Conservation (phyloP, 768 basidiomycete genomes). For the Lentinula raphanica region DNA sequence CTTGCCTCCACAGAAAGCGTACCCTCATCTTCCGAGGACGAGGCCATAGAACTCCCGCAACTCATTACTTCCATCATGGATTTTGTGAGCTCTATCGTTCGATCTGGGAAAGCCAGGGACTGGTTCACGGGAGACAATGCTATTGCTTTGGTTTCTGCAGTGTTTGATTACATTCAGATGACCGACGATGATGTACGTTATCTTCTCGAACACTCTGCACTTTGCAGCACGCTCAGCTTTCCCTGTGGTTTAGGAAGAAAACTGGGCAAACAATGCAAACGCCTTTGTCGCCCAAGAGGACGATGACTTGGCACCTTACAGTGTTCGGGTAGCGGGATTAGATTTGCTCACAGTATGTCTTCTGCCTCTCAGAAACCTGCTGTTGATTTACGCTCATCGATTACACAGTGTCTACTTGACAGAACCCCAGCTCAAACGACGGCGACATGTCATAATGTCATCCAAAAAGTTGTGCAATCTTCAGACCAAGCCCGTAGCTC, state of each 20-base stretch:
- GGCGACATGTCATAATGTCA: slow-evolving; percentile 45
- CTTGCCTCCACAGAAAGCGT: slow-evolving; percentile 47
- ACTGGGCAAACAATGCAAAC: slow-evolving; percentile 86
- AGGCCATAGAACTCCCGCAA: slow-evolving; percentile 67
- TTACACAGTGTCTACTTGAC: slow-evolving; percentile 51
- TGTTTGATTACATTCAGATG: slow-evolving; percentile 79
- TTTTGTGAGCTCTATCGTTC: slow-evolving; percentile 61
- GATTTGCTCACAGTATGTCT: slow-evolving; percentile 69
- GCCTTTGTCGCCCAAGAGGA: slow-evolving; percentile 93
- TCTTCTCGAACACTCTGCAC: not conserved
- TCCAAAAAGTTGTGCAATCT: slow-evolving; percentile 50
- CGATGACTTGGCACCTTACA: slow-evolving; percentile 80
- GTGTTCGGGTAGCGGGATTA: slow-evolving; percentile 77
- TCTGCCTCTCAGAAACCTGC: not conserved
- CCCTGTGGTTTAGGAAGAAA: slow-evolving; percentile 61
- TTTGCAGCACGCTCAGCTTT: slow-evolving; percentile 5
- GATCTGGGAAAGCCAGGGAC: slow-evolving; percentile 58
- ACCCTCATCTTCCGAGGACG: slow-evolving; percentile 71
- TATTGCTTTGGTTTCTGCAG: slow-evolving; percentile 41
- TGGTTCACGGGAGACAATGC: slow-evolving; percentile 59
- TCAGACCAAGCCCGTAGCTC: slow-evolving; percentile 51
- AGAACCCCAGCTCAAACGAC: slow-evolving; percentile 46
- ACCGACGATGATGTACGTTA: slow-evolving; percentile 77
- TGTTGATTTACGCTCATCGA: not conserved
- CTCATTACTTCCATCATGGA: slow-evolving; percentile 78